Evolutionary conservation across 2,329 filamentous ascomycete species (phyloP).

Genomic region (Fusarium drepaniforme): DNA sequence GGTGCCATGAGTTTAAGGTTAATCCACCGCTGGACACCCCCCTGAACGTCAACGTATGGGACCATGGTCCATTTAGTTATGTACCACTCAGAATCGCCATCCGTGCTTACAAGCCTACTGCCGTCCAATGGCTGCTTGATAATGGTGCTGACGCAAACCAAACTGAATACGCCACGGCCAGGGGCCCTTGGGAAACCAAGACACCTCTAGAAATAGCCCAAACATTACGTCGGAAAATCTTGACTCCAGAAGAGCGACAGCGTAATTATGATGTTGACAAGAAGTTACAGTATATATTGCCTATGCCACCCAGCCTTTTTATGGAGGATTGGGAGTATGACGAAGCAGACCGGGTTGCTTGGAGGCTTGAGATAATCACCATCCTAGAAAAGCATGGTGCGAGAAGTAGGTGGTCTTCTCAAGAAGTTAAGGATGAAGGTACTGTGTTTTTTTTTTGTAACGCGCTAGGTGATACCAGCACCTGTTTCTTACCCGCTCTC

Average conservation of each 20-base stretch:
- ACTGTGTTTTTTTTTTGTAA: no score
- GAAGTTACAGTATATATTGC: accelerated
- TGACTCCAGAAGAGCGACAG: neutral
- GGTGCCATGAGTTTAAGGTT: neutral
- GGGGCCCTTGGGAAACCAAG: no score
- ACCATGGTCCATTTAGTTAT: neutral
- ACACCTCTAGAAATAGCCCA: neutral
- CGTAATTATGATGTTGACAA: neutral
- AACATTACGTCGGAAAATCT: neutral
- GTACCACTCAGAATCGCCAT: neutral
- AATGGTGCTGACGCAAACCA: neutral
- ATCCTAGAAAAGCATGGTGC: neutral
- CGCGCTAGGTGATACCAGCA: no score
- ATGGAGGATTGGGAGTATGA: neutral
- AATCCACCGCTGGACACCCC: neutral
- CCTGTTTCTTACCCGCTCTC: no score
- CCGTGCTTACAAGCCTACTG: neutral
- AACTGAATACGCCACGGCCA: no score
- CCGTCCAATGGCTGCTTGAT: neutral
- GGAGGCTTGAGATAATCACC: neutral
- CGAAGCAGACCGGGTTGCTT: neutral
- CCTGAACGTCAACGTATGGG: neutral
- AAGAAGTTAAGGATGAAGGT: no score
- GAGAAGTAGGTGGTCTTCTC: no score
- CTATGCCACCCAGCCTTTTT: neutral